Evolutionary conservation across 179 eudicot species (phyloP).

Genomic region (Beta macrorhiza): DNA sequence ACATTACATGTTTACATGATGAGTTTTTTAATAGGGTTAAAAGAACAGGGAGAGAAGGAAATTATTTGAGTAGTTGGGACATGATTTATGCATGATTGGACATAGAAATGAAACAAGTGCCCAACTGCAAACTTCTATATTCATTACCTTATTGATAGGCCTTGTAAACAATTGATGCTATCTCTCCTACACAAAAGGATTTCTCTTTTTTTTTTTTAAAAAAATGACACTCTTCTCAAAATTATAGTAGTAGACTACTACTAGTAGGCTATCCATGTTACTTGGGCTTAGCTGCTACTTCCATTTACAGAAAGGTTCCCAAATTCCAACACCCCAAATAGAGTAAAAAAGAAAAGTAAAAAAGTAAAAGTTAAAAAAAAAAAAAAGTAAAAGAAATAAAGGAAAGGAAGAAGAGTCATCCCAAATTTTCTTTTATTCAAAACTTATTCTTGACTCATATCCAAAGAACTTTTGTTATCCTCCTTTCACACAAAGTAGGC

Average conservation of each 20-base stretch:
- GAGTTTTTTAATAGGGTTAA: not conserved
- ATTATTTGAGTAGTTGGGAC: constrained; percentile 13
- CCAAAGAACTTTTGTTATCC: constrained; percentile 12
- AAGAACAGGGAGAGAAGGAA: not conserved
- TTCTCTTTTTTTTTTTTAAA: not conserved
- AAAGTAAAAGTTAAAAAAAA: not conserved
- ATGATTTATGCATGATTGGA: not conserved
- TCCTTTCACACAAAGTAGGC: constrained; percentile 17
- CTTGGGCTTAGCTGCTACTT: not conserved
- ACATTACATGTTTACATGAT: not conserved
- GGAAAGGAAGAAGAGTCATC: not conserved
- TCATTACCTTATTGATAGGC: not conserved
- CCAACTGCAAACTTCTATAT: constrained; percentile 2
- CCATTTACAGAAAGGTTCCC: too few relatives aligned
- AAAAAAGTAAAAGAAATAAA: not conserved
- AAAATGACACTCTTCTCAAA: not conserved
- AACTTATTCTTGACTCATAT: not conserved
- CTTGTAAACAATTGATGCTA: not conserved
- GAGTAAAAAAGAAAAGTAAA: not conserved
- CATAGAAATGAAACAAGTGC: too few relatives aligned
- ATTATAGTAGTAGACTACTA: too few relatives aligned
- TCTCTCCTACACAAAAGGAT: not conserved
- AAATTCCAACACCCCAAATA: not conserved
- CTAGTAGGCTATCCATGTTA: too few relatives aligned
- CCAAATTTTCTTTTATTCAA: not conserved